Evolutionary conservation across 202 grass and related monocot species (phyloP).

Genomic region (Carex sylvatica): DNA sequence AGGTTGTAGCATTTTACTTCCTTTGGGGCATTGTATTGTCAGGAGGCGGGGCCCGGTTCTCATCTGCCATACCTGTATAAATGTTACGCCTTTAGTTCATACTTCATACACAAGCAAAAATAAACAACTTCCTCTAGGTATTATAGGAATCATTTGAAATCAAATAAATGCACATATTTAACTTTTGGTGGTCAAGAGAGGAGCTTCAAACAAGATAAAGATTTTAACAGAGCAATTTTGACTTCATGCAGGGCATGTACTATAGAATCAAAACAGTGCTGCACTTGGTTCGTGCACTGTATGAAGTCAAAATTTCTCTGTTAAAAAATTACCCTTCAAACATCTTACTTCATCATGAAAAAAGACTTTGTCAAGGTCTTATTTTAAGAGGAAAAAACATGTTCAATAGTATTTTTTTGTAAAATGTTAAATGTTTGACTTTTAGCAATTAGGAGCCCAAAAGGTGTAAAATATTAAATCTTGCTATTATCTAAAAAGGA

Average conservation of each 20-base stretch:
- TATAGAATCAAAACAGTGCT: no score
- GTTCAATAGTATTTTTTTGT: neutral
- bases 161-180: neutral
- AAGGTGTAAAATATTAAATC: neutral
- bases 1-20: constrained; percentile 78
- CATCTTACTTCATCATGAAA: no score
- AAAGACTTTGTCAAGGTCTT: neutral
- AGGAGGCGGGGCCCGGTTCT: constrained; percentile 71
- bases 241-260: no score
- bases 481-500: neutral
- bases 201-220: neutral
- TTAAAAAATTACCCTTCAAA: no score
- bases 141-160: neutral
- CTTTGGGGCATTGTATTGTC: constrained; percentile 82
- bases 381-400: neutral
- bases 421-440: neutral
- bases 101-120: neutral
- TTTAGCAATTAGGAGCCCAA: neutral
- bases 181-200: neutral
- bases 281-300: no score
- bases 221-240: no score
- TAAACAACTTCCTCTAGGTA: neutral
- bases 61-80: constrained; percentile 91
- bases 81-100: constrained; percentile 5
- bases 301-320: no score